Evolutionary conservation across 768 basidiomycete genomes (phyloP).

Genomic region (Phallus indusiatus): DNA sequence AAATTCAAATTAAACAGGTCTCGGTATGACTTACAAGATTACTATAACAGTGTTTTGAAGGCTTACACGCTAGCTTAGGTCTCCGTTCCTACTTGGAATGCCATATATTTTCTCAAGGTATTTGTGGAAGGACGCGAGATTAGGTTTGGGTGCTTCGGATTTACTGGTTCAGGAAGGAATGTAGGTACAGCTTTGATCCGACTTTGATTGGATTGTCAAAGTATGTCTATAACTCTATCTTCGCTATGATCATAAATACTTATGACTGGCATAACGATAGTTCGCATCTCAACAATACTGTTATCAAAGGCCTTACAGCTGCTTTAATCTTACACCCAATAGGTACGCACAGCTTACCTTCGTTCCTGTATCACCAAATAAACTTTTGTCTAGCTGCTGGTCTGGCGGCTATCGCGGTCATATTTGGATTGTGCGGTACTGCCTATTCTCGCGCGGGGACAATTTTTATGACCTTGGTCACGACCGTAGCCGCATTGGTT

Average conservation of each 20-base stretch:
- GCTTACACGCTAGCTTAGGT: slow-evolving; percentile 30
- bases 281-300: slow-evolving; percentile 35
- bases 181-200: slow-evolving; percentile 52
- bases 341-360: slow-evolving; percentile 32
- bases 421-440: slow-evolving; percentile 61
- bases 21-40: not conserved
- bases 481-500: slow-evolving; percentile 55
- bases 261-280: slow-evolving; percentile 25
- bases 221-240: slow-evolving; percentile 25
- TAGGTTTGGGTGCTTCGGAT: slow-evolving; percentile 73
- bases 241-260: not conserved
- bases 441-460: slow-evolving; percentile 61
- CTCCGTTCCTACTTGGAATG: slow-evolving; percentile 65
- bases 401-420: slow-evolving; percentile 50
- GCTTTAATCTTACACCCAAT: slow-evolving; percentile 75
- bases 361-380: slow-evolving; percentile 11
- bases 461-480: slow-evolving; percentile 63
- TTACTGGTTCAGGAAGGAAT: slow-evolving; percentile 41
- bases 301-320: slow-evolving; percentile 63
- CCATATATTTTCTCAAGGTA: slow-evolving; percentile 57
- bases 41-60: not conserved
- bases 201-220: slow-evolving; percentile 22
- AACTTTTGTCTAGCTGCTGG: slow-evolving; percentile 40
- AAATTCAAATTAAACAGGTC: slow-evolving; percentile 4
- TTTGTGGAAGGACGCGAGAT: slow-evolving; percentile 26